Evolutionary conservation across 139 green algal genomes (phyloP).

Genomic region (Raphidocelis subcapitata): DNA sequence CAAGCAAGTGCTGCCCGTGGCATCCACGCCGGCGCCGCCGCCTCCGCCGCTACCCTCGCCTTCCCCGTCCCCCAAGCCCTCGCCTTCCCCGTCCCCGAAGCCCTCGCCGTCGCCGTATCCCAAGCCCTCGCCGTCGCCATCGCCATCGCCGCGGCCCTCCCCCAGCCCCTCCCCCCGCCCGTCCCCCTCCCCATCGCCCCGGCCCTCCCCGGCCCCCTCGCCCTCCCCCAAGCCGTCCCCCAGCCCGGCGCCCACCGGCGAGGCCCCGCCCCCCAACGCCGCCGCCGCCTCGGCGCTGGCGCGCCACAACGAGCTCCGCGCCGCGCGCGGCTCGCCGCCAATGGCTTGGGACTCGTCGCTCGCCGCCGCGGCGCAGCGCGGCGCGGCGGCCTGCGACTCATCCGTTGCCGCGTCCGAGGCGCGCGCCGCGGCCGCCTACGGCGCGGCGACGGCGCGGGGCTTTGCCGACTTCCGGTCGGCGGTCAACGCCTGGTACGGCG

Average conservation of each 20-base stretch:
- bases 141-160: not conserved
- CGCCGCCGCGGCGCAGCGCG: no score
- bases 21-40: no score
- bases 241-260: no score
- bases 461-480: no score
- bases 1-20: conserved; percentile 4
- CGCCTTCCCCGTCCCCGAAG: not conserved
- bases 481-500: no score
- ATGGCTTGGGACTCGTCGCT: no score
- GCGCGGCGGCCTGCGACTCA: no score
- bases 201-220: not conserved
- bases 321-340: not conserved
- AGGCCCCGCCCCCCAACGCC: no score
- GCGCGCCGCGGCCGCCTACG: no score
- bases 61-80: not conserved
- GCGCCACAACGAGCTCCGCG: not conserved
- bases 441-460: no score
- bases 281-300: no score
- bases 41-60: not conserved
- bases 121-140: not conserved
- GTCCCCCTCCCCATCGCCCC: not conserved
- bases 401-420: no score
- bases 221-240: not conserved
- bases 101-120: not conserved
- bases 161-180: not conserved